Base-by-base conservation (phyloP, 1,139 yeast genomes). In the Debaryomyces sp. region DNA sequence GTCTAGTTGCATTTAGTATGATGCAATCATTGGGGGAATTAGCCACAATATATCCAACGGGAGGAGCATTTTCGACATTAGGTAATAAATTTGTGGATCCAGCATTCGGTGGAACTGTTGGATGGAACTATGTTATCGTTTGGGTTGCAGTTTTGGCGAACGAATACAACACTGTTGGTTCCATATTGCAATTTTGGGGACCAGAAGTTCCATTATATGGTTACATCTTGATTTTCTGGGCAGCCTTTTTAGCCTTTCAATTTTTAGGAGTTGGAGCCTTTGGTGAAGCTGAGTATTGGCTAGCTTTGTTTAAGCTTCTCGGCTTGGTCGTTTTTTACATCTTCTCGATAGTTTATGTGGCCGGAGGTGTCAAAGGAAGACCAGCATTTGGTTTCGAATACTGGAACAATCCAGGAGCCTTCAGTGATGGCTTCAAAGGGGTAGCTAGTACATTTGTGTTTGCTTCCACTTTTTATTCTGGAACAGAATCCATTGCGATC, bases 211-310 rank as follows among this genome's bases (percentile, higher is more conserved):
- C 87, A 1, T 61, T 80, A 29, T 82, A 79, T 58, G 87, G 85
- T 1, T 84, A 80, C 58, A 68, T 83, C 32, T 60, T 82, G 45
- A 70, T 83, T 6, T 77, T 83, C 54, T 82, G 86, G 86, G 64
- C 64, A 17, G 75, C 74, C 2, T 82, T 84, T 55, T 60, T 78
- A 51, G 77, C 68, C 5, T 79, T 83, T 59, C 85, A 81, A 57
- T 73, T 82, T 49, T 62, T 82, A 41, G 87, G 87, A 0, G 85
- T 83, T 2, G 67, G 70, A 4, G 77, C 78, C 1, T 84, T 81
- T 58, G 96, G 96, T 35, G 89, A 84, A 59, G 77, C 82, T 13
- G 89, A 84, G 63, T 84, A 76, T 60, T 81, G 86, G 84, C 67
- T 84, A 27, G 87, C 88, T 0, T 61, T 81, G 47, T 61, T 79